phyloP scores from a whole-genome alignment of 495 filamentous ascomycete genomes.

The Annulohypoxylon stygium region DNA sequence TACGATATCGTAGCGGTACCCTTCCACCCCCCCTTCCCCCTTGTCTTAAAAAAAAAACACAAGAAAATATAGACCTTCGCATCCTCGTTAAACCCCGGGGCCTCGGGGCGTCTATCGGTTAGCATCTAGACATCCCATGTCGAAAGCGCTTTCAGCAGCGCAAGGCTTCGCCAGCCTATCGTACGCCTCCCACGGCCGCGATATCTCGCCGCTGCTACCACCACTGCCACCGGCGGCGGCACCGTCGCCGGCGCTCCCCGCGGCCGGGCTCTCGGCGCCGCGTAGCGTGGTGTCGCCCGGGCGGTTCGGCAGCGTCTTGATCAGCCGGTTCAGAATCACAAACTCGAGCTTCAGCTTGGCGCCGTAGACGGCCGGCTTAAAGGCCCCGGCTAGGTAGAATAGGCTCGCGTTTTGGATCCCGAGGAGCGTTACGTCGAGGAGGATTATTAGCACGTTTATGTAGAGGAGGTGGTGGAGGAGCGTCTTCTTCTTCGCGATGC shows the following conservation, averaged over 20 bases:
- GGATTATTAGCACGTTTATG: constrained; percentile 6
- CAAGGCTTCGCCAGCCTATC: not conserved
- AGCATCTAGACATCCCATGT: not conserved
- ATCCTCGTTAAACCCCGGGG: too few species aligned
- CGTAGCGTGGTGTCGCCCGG: not conserved
- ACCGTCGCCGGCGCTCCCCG: not conserved
- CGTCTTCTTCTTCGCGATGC: constrained; percentile 3
- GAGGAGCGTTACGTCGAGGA: constrained; percentile 11
- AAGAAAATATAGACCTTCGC: too few species aligned
- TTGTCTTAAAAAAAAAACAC: too few species aligned
- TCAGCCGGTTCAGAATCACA: constrained; percentile 6
- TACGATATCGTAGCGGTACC: too few species aligned
- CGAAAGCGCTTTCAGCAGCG: not conserved
- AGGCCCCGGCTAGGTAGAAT: constrained; percentile 8
- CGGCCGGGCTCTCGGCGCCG: not conserved
- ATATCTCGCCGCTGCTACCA: not conserved
- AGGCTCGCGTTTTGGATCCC: constrained; percentile 13
- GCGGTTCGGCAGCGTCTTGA: constrained; percentile 1
- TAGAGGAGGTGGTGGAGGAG: not conserved
- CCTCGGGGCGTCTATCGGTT: too few species aligned
- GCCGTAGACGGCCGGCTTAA: constrained; percentile 15
- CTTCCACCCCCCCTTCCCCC: too few species aligned
- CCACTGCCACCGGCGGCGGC: not conserved
- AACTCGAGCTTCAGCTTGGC: constrained; percentile 10
- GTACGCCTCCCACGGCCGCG: not conserved